Evolutionary conservation across 805 yeast species (phyloP), one percentile per base, ranked within the genome.

Genomic region (Yarrowia phangngaensis): DNA sequence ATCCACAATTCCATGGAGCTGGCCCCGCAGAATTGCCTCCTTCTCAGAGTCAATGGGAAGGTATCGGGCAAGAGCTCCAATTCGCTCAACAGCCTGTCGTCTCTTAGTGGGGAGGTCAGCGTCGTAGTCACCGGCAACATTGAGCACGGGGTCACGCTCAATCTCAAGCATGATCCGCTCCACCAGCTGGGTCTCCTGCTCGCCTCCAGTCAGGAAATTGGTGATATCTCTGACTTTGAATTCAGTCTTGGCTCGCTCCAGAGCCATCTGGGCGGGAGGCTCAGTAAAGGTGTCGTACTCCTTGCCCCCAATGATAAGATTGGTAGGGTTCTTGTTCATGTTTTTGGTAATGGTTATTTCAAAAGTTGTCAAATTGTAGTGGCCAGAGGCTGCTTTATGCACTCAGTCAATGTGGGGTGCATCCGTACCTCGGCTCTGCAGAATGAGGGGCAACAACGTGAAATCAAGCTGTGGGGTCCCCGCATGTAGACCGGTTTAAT

Each of bases 101-200:
- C 77, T 73, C 20, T 52, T 53, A 51, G 60, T 57, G 40, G 62
- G 64, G 58, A 73, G 72, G 50, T 68, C 63, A 53, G 71, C 64
- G 53, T 77, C 81, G 61, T 73, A 77, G 55, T 64, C 65, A 36
- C 65, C 61, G 13, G 71, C 63, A 52, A 67, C 65, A 43, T 68
- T 60, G 56, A 77, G 69, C 30, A 72, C 63, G 15, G 81, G 80
- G 60, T 77, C 80, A 46, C 80, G 68, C 65, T 77, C 80, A 64
- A 76, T 64, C 58, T 66, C 70, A 51, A 62, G 65, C 54, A 66
- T 55, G 52, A 74, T 59, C 28, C 55, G 50, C 55, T 70, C 73
- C 53, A 64, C 56, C 36, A 58, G 54, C 34, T 63, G 70, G 15
- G 76, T 67, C 50, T 64, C 58, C 34, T 66, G 64, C 54, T 60